Evolutionary conservation across 2,329 filamentous ascomycete genomes (phyloP), one percentile per base, ranked within the genome.

Genomic region (Thielaviopsis euricoi): DNA sequence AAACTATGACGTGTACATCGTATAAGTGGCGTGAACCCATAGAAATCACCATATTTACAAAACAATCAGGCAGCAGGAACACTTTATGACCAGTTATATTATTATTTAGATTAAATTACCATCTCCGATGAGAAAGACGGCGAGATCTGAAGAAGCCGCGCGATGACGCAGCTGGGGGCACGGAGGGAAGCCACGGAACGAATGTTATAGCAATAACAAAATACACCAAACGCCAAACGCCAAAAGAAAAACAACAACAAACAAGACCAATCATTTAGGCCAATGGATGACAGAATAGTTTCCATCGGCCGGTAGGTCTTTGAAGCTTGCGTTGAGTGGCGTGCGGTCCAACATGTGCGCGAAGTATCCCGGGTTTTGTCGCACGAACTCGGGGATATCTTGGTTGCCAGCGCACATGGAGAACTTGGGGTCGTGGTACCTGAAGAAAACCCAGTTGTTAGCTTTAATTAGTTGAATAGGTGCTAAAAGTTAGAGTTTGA

Each of bases 321-420:
- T 61, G 61, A 73, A 74, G 26, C 69, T 71, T 23, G 66, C 71
- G 61, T 70, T 66, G 33, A 63, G 61, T 2, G 67, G 67, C 58
- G 72, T 70, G 33, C 72, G 66, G 64, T 74, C 64, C 15, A 74
- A 61, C 57, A 74, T 61, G 63, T 70, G 72, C 22, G 62, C 63
- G 61, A 70, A 74, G 48, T 63, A 64, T 6, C 66, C 61, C 6
- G 62, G 22, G 57, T 70, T 65, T n/a, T 26, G 26, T 55, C 68
- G 66, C 58, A 77, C 61, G 61, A 69, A 73, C 9, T 63, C 62
- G 1, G 75, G 75, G 2, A 76, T 62, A 63, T 77, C 74, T 53
- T 62, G 57, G 61, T 75, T 74, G 6, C 63, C 58, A 15, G 70
- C 67, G 7, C 75, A 62, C 26, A 61, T 61, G 48, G 62, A 58